phyloP scores from a whole-genome alignment of 2,329 filamentous ascomycete species.

The Arthrinium phaeospermum region DNA sequence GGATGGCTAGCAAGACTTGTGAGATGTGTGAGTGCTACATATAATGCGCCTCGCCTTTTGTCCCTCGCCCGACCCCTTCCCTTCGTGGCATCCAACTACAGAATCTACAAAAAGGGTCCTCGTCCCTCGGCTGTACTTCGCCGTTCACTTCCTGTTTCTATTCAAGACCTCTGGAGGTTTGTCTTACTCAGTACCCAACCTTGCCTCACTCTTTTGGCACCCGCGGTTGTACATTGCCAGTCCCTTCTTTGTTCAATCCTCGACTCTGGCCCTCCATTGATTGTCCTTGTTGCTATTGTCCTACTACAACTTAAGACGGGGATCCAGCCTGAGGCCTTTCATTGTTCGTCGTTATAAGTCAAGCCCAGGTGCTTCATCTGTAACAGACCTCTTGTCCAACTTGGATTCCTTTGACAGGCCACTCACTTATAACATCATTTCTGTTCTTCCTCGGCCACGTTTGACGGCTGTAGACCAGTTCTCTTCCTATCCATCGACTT shows the following conservation, averaged over 20 bases:
- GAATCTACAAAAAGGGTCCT: not conserved
- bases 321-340: not conserved
- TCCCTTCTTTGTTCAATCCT: slow-evolving; percentile 33
- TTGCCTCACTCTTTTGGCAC: slow-evolving; percentile 11
- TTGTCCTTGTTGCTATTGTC: slow-evolving; percentile 11
- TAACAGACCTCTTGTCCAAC: not conserved
- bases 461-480: not conserved
- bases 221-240: slow-evolving; percentile 22
- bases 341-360: not conserved
- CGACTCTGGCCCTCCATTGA: not conserved
- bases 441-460: not conserved
- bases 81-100: slow-evolving; percentile 4
- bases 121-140: not conserved
- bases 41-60: not conserved
- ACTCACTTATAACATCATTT: not conserved
- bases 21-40: not conserved
- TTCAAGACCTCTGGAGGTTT: slow-evolving; percentile 10
- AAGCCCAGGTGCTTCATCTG: not conserved
- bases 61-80: not conserved
- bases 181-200: slow-evolving; percentile 5
- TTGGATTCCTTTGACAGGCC: not conserved
- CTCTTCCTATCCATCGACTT: not conserved
- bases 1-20: not conserved
- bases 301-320: not conserved
- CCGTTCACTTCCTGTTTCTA: not conserved